These are phyloP conservation scores for Elsinoe ampelina DNA, from an alignment of 2,329 filamentous ascomycete species.

Conservation along the genomic window DNA sequence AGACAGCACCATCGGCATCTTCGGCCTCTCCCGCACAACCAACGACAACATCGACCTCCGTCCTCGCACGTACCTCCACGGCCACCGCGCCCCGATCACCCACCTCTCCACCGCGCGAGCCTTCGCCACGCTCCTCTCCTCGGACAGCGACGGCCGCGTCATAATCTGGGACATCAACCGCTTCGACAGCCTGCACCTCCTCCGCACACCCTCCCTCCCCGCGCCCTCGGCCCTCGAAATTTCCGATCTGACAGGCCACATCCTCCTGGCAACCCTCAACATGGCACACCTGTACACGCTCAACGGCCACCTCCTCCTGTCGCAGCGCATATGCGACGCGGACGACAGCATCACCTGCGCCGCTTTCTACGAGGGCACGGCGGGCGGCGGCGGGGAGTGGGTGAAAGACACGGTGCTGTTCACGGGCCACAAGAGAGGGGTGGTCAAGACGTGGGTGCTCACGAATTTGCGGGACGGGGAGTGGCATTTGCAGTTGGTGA, in stretches of 20 bases:
- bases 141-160: conserved; percentile 70
- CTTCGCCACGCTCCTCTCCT: conserved; percentile 79
- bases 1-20: conserved; percentile 84
- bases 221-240: conserved; percentile 64
- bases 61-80: conserved; percentile 73
- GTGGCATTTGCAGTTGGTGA: conserved; percentile 71
- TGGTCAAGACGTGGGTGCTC: conserved; percentile 65
- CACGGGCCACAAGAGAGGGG: conserved; percentile 74
- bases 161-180: conserved; percentile 93
- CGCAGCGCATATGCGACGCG: conserved; percentile 67
- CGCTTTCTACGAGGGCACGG: conserved; percentile 81
- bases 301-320: conserved; percentile 73
- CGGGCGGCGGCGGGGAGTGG: conserved; percentile 65
- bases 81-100: conserved; percentile 76
- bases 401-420: conserved; percentile 77
- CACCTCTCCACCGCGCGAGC: conserved; percentile 76
- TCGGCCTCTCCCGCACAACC: conserved; percentile 51
- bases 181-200: conserved; percentile 60
- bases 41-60: conserved; percentile 68
- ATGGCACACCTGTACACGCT: conserved; percentile 73
- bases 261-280: conserved; percentile 71
- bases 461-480: conserved; percentile 47
- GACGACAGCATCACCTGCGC: conserved; percentile 69
- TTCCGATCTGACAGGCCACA: conserved; percentile 84
- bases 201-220: conserved; percentile 41